Evolutionary conservation across 2,329 filamentous ascomycete species (phyloP).

Genomic region (Akanthomyces uredinophilus): DNA sequence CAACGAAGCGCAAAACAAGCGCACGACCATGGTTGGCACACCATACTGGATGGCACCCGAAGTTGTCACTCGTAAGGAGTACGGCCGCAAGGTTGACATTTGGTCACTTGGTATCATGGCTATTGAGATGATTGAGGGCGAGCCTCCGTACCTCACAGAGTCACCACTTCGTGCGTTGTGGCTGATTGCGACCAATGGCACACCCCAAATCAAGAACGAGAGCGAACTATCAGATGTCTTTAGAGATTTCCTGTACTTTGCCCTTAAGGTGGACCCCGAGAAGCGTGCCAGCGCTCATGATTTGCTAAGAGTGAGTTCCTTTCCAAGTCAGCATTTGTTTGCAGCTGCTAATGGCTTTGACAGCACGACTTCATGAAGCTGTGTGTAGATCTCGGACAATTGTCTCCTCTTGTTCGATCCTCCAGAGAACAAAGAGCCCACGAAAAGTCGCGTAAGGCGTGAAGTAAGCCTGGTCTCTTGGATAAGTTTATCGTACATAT

Average conservation of each 20-base stretch:
- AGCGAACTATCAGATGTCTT: slow-evolving; percentile 76
- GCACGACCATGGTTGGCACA: slow-evolving; percentile 97
- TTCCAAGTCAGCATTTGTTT: slow-evolving; percentile 24
- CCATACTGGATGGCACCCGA: slow-evolving; percentile 99
- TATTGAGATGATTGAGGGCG: slow-evolving; percentile 99
- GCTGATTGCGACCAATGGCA: slow-evolving; percentile 95
- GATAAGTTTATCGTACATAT: neutral
- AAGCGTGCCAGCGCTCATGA: slow-evolving; percentile 95
- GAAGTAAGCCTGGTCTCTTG: neutral
- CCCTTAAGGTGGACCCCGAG: slow-evolving; percentile 93
- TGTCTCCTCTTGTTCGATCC: slow-evolving; percentile 81
- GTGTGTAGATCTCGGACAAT: slow-evolving; percentile 67
- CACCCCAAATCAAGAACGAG: slow-evolving; percentile 91
- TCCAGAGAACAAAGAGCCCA: slow-evolving; percentile 80
- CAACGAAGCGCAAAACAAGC: slow-evolving; percentile 94
- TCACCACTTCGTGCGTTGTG: slow-evolving; percentile 89
- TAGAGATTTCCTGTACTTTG: slow-evolving; percentile 86
- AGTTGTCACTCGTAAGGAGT: slow-evolving; percentile 95
- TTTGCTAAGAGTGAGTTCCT: slow-evolving; percentile 70
- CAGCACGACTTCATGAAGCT: slow-evolving; percentile 77
- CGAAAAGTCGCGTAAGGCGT: slow-evolving; percentile 70
- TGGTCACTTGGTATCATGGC: slow-evolving; percentile 99
- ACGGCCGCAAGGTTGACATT: slow-evolving; percentile 96
- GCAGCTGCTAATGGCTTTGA: slow-evolving; percentile 19
- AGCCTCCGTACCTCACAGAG: slow-evolving; percentile 94